Evolutionary conservation across 202 grass and related monocot genomes (phyloP).

Genomic region (Zizania palustris): DNA sequence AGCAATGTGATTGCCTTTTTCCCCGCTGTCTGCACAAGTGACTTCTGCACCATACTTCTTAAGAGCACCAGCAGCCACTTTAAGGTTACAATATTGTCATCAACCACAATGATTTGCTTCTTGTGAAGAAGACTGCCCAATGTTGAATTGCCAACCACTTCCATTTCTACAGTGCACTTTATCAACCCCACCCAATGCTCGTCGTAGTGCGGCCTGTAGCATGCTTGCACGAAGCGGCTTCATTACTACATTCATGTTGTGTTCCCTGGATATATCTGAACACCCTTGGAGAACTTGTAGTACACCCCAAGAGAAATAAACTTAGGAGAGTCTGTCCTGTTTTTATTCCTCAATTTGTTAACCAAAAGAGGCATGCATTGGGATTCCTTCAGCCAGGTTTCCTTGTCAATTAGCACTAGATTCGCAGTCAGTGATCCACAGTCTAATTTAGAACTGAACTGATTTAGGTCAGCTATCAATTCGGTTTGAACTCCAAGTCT

Average conservation of each 20-base stretch:
- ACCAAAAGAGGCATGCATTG: conserved; percentile 57
- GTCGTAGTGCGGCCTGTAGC: conserved; percentile 69
- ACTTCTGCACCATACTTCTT: conserved; percentile 95
- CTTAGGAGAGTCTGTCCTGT: conserved; percentile 62
- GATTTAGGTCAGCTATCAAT: conserved; percentile 60
- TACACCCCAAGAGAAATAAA: conserved; percentile 75
- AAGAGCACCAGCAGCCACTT: conserved; percentile 86
- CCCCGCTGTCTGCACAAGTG: conserved; percentile 66
- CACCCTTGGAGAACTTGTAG: conserved; percentile 57
- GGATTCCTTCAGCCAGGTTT: conserved; percentile 71
- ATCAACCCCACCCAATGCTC: conserved; percentile 64
- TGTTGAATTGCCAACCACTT: conserved; percentile 51
- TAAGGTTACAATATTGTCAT: conserved; percentile 95
- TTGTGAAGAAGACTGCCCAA: conserved; percentile 83
- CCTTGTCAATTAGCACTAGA: conserved; percentile 85
- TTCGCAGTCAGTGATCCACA: conserved; percentile 50
- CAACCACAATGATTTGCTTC: conserved; percentile 83
- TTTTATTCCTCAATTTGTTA: conserved; percentile 59
- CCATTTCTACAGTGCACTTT: conserved; percentile 66
- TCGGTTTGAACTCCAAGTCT: conserved; percentile 82
- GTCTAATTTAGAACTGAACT: conserved; percentile 59
- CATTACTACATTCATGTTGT: conserved; percentile 72
- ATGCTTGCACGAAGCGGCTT: conserved; percentile 92
- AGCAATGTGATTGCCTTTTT: conserved; percentile 69
- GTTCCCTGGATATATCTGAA: conserved; percentile 57